Evolutionary conservation across 1,284 basidiomycete genomes (phyloP), one percentile per base, ranked within the genome.

Genomic region (Laetiporus sulphureus): DNA sequence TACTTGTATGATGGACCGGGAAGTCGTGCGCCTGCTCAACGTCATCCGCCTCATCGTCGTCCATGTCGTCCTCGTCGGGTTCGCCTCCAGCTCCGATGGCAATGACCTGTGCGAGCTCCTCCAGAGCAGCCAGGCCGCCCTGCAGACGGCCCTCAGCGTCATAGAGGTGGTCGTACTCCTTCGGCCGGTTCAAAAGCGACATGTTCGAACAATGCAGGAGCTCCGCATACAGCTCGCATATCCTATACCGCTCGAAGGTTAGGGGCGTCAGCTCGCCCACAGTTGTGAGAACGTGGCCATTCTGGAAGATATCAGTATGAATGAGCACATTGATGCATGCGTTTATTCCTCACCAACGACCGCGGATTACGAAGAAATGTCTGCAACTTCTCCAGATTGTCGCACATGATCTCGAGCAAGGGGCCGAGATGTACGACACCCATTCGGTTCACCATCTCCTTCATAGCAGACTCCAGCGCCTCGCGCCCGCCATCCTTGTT

Each of bases 141-240:
- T 83, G 79, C 29, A 96, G 61, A 20, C 85, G 77, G 16, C 91
- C 92, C 42, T 88, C 76, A 0, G 70, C 63, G 52, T 60, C 59
- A 58, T 95, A 95, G n/a, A 83, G 67, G 22, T 80, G 72, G 32
- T 81, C 75, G 46, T 73, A 79, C 39, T 83, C 80, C 0, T 75
- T 58, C 0, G 73, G 62, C 3, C 96, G 88, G 59, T 99, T 99
- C 27, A 99, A 71, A 12, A 98, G 76, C 1, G 88, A 83, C 95
- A 99, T 98, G 59, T 98, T 99, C 12, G 95, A 99, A 62, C 92
- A 96, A 60, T 99, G 96, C 12, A 99, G 67, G 12, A 99, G 76
- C 62, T 99, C 96, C 15, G 95, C 96, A 55, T 96, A 95, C 6
- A 99, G 75, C 64, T 99, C 96, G 60, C 92, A 90, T 57, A 99